Conservation (phyloP, 208 protist species). For the Porcisia deanei region DNA sequence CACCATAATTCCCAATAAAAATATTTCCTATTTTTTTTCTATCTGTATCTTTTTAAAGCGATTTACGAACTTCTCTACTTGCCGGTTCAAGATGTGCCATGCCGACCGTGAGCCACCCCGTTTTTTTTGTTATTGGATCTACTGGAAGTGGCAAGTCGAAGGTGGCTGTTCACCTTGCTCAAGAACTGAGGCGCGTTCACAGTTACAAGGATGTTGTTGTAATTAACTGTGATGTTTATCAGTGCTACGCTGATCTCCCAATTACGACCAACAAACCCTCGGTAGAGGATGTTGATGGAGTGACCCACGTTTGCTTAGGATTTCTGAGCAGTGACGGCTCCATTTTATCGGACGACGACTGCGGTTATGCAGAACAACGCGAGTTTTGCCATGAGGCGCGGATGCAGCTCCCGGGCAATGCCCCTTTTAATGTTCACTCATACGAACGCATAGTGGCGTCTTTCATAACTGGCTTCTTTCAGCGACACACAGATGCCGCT, state of each 20-base stretch:
- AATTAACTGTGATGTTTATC: conserved; percentile 89
- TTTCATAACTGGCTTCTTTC: conserved; percentile 61
- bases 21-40: conserved; percentile 9
- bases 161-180: conserved; percentile 69
- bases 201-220: conserved; percentile 71
- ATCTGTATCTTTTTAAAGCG: neutral
- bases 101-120: conserved; percentile 21
- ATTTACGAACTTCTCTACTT: conserved; percentile 4
- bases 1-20: neutral
- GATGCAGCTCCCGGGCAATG: neutral
- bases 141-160: conserved; percentile 89
- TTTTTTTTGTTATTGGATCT: conserved; percentile 86
- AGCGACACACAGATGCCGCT: conserved; percentile 33
- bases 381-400: conserved; percentile 4
- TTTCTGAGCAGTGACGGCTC: conserved; percentile 52
- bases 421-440: conserved; percentile 51
- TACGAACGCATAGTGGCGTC: conserved; percentile 49
- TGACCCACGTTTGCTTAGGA: conserved; percentile 80
- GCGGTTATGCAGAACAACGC: neutral
- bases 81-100: neutral
- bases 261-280: conserved; percentile 89
- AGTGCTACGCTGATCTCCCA: conserved; percentile 86
- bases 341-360: conserved; percentile 24
- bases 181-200: conserved; percentile 31
- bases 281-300: conserved; percentile 43